Conservation (phyloP, 352 stramenopile species). For the Globisporangium viniferum region DNA sequence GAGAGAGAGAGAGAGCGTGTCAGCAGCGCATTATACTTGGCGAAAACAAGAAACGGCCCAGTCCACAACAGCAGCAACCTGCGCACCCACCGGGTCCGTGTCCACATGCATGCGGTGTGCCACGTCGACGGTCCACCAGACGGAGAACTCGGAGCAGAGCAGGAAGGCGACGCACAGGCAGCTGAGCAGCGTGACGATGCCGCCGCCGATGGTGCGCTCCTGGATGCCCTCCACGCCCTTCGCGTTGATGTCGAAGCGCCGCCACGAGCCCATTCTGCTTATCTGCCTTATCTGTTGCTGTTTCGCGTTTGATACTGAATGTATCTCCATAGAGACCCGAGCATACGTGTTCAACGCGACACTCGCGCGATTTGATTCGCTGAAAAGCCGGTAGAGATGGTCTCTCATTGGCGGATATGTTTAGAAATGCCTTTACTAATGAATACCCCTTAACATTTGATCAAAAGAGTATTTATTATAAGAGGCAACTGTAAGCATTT, state of each 20-base stretch:
- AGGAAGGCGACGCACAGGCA: constrained; percentile 69
- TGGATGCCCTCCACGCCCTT: constrained; percentile 90
- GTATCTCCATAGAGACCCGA: constrained; percentile 3
- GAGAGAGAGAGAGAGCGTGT: neutral
- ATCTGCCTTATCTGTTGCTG: neutral
- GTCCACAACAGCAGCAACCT: neutral
- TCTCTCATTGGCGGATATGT: constrained; percentile 9
- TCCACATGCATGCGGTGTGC: constrained; percentile 88
- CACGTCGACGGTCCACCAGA: constrained; percentile 85
- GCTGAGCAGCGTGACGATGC: constrained; percentile 80
- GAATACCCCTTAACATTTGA: neutral
- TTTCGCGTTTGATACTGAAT: constrained; percentile 14
- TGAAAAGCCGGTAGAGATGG: neutral
- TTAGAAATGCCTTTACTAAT: neutral
- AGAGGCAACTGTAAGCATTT: constrained; percentile 4
- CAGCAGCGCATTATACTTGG: neutral
- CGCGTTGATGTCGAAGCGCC: constrained; percentile 84
- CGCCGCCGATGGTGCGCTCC: constrained; percentile 81
- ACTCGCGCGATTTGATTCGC: constrained; percentile 11
- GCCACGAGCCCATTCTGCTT: constrained; percentile 52
- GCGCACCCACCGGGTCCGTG: constrained; percentile 56
- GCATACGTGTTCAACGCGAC: constrained; percentile 12
- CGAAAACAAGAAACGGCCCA: neutral
- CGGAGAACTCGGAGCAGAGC: constrained; percentile 78
- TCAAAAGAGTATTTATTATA: neutral